phyloP scores from a whole-genome alignment of 75 land plant species.

The Cunninghamia lanceolata region DNA sequence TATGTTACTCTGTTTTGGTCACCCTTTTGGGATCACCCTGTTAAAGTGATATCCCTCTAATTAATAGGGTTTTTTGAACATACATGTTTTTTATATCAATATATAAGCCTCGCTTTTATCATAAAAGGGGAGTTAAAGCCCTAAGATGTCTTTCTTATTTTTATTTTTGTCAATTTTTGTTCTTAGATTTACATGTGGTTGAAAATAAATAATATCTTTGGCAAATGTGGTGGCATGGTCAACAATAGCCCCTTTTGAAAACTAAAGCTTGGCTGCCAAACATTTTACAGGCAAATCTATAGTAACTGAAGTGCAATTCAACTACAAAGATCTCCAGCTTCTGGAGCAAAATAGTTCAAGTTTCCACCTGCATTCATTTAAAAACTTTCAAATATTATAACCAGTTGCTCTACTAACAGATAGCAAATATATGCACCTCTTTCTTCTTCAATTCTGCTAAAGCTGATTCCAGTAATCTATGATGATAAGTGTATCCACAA shows the following conservation, averaged over 20 bases:
- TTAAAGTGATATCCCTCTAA: too few relatives aligned
- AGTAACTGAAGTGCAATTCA: neutral
- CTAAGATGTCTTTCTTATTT: too few relatives aligned
- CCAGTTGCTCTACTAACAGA: neutral
- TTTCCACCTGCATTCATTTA: neutral
- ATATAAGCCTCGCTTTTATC: too few relatives aligned
- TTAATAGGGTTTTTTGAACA: too few relatives aligned
- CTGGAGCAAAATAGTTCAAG: neutral
- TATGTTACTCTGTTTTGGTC: too few relatives aligned
- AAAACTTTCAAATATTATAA: neutral
- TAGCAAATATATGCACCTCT: conserved; percentile 55
- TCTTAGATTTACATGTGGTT: neutral
- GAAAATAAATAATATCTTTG: neutral
- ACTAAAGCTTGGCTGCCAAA: conserved; percentile 1
- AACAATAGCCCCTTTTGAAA: neutral
- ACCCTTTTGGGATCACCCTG: too few relatives aligned
- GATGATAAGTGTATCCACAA: conserved; percentile 91
- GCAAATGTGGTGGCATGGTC: neutral
- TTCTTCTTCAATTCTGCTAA: conserved; percentile 89
- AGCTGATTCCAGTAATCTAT: conserved; percentile 69
- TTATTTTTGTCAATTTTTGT: neutral
- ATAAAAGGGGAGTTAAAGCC: too few relatives aligned
- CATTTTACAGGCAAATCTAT: neutral
- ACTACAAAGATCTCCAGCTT: neutral
- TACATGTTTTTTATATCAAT: too few relatives aligned